These are phyloP conservation scores for Coriaria nepalensis DNA, from an alignment of 306 rosid genomes.

Conservation along the genomic window DNA sequence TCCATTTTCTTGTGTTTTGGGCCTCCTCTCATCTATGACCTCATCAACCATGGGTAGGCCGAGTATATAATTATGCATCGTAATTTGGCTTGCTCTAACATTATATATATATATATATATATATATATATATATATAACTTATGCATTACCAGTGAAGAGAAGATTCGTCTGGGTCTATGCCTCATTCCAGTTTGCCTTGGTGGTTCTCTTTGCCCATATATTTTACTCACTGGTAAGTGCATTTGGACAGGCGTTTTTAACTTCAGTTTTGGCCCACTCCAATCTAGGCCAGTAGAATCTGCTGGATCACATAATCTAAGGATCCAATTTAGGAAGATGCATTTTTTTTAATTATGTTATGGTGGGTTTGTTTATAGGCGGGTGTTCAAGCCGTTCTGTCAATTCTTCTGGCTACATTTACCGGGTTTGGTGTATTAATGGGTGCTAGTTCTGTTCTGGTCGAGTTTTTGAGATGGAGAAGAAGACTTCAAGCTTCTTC, in stretches of 20 bases:
- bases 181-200: slow-evolving; percentile 58
- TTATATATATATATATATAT: too few relatives aligned
- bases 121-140: too few relatives aligned
- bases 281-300: too few relatives aligned
- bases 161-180: slow-evolving; percentile 67
- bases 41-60: slow-evolving; percentile 79
- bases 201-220: slow-evolving; percentile 71
- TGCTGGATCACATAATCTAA: too few relatives aligned
- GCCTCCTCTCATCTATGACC: slow-evolving; percentile 74
- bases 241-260: too few relatives aligned
- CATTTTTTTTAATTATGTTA: too few relatives aligned
- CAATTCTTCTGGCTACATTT: slow-evolving; percentile 75
- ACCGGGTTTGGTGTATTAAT: slow-evolving; percentile 69
- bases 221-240: slow-evolving; percentile 66
- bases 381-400: slow-evolving; percentile 44
- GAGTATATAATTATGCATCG: not conserved
- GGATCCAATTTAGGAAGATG: too few relatives aligned
- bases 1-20: slow-evolving; percentile 75
- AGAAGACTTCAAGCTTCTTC: slow-evolving; percentile 32
- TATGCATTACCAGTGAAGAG: slow-evolving; percentile 28
- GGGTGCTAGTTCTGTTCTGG: slow-evolving; percentile 67
- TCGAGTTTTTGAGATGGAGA: slow-evolving; percentile 39
- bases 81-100: too few relatives aligned
- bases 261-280: too few relatives aligned
- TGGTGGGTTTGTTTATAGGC: too few relatives aligned